Percentiles rank a stretch among this genome's conserved stretches.
Evolutionary conservation across 148 eudicot genomes (phyloP).

Genomic region (Cornus kousa): DNA sequence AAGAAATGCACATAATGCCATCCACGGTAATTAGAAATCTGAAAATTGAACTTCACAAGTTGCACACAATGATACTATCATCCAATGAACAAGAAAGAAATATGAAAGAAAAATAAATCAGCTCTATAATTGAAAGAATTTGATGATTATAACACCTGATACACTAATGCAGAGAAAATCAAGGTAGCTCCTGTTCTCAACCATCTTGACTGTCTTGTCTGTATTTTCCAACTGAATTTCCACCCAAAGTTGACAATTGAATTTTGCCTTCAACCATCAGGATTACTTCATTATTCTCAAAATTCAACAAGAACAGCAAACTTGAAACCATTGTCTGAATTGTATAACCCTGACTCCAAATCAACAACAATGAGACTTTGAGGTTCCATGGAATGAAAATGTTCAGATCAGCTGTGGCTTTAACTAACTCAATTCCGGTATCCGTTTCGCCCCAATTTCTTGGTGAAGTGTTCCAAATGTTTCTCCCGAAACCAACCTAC

Average conservation of each 20-base stretch:
- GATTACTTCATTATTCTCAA: neutral
- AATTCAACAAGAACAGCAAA: neutral
- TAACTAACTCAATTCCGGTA: neutral
- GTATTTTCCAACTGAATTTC: no score
- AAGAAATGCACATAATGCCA: neutral
- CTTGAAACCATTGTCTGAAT: neutral
- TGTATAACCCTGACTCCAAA: neutral
- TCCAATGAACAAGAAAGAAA: neutral
- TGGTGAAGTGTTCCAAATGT: neutral
- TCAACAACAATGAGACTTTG: neutral
- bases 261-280: neutral
- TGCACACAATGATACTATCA: neutral
- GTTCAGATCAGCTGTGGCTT: neutral
- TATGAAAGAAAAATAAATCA: neutral
- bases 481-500: neutral
- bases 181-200: neutral
- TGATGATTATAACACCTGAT: neutral
- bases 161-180: neutral
- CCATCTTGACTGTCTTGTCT: no score
- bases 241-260: neutral
- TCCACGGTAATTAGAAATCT: neutral
- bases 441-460: neutral
- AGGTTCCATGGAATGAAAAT: neutral
- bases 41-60: neutral
- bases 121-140: neutral